Conservation (phyloP, 2,329 filamentous ascomycete species). For the Sclerotinia nivalis region DNA sequence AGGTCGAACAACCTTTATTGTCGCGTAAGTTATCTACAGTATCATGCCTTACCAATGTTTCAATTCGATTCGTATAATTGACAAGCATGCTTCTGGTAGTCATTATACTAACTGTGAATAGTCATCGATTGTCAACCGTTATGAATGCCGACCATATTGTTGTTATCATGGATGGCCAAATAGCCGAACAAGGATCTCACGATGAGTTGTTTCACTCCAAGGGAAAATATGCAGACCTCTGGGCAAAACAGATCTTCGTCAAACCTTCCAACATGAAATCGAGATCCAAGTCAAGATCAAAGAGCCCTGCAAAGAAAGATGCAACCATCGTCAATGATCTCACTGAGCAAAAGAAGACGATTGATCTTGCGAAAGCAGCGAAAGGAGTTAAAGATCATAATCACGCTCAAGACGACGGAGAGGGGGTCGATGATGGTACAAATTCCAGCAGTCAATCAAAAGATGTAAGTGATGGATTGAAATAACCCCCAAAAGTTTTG, state of each 20-base stretch:
- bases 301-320: constrained; percentile 35
- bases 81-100: neutral
- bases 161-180: constrained; percentile 53
- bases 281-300: constrained; percentile 33
- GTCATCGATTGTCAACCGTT: constrained; percentile 55
- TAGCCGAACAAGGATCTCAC: constrained; percentile 55
- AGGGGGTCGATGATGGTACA: neutral
- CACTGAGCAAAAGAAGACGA: constrained; percentile 27
- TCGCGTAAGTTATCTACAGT: constrained; percentile 35
- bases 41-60: neutral
- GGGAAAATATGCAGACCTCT: constrained; percentile 54
- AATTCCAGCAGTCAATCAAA: constrained; percentile 11
- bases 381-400: constrained; percentile 23
- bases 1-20: constrained; percentile 51
- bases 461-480: constrained; percentile 34
- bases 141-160: constrained; percentile 55
- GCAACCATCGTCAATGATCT: constrained; percentile 40
- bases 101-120: constrained; percentile 27
- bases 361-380: constrained; percentile 29
- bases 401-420: constrained; percentile 24
- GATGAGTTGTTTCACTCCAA: constrained; percentile 48
- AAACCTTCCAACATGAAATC: constrained; percentile 33
- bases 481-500: constrained; percentile 15
- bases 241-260: constrained; percentile 49
- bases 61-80: too few species aligned